phyloP scores from a whole-genome alignment of 2,329 filamentous ascomycete species.

The Apiospora saccharicola region DNA sequence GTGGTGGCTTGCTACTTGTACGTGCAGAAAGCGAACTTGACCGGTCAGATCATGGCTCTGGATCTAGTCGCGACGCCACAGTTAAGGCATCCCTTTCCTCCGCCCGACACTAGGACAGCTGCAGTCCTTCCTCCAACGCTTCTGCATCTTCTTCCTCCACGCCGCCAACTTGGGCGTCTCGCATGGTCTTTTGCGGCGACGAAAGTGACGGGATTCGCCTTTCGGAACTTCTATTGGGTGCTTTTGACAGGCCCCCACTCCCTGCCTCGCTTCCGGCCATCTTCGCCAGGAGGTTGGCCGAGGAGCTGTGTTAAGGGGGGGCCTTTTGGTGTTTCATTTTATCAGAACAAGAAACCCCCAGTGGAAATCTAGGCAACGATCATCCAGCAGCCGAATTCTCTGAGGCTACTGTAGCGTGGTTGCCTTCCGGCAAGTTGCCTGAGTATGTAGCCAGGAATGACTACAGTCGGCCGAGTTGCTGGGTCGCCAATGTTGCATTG shows the following conservation, averaged over 20 bases:
- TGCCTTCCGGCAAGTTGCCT: background rate
- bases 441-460: background rate
- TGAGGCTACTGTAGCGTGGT: background rate
- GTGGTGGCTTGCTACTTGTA: slow-evolving; percentile 20
- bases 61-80: slow-evolving; percentile 24
- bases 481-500: background rate
- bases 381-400: background rate
- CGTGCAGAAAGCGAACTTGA: background rate
- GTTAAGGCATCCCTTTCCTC: slow-evolving; percentile 1
- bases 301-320: slow-evolving; percentile 21
- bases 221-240: slow-evolving; percentile 22
- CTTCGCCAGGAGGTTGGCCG: slow-evolving; percentile 29
- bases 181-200: slow-evolving; percentile 29
- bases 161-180: slow-evolving; percentile 24
- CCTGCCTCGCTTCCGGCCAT: slow-evolving; percentile 28
- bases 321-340: background rate
- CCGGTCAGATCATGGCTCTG: too few relatives aligned
- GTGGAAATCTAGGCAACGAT: background rate
- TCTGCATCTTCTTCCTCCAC: slow-evolving; percentile 24
- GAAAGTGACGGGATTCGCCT: slow-evolving; percentile 30
- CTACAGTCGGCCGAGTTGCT: background rate
- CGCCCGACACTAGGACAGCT: slow-evolving; percentile 16
- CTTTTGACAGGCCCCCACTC: slow-evolving; percentile 28
- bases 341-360: background rate
- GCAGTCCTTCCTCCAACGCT: background rate